phyloP scores from a whole-genome alignment of 2,329 filamentous ascomycete species.

The Aaosphaeria arxii region DNA sequence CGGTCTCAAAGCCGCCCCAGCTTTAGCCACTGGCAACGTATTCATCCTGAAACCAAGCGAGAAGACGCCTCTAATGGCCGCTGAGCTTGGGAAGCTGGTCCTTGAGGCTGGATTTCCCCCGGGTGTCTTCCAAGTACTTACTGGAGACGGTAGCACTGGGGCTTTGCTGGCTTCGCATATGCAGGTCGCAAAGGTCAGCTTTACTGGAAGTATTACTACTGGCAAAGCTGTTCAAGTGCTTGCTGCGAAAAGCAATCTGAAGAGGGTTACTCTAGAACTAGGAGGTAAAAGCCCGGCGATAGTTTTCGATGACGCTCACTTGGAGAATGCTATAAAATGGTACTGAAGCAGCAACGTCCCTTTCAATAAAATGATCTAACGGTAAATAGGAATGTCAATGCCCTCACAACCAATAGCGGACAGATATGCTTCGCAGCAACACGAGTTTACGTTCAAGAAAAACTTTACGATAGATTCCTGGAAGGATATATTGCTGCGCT shows the following conservation, averaged over 20 bases:
- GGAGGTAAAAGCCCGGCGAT: conserved; percentile 59
- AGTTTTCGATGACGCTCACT: conserved; percentile 53
- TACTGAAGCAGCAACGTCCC: conserved; percentile 26
- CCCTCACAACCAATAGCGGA: conserved; percentile 39
- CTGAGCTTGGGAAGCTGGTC: conserved; percentile 53
- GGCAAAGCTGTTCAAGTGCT: conserved; percentile 57
- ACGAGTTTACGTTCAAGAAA: conserved; percentile 59
- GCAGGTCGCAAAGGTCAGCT: conserved; percentile 56
- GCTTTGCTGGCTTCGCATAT: conserved; percentile 56
- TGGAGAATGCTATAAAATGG: conserved; percentile 27
- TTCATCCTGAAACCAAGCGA: conserved; percentile 53
- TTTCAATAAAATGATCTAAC: too few relatives aligned
- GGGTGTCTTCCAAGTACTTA: conserved; percentile 57
- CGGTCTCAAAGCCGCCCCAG: conserved; percentile 51
- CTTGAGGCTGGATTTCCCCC: conserved; percentile 44
- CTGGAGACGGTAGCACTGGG: conserved; percentile 56
- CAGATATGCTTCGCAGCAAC: conserved; percentile 39
- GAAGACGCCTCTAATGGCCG: conserved; percentile 58
- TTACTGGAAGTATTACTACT: conserved; percentile 57
- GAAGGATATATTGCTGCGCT: not conserved
- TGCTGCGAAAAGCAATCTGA: conserved; percentile 49
- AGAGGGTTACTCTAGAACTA: conserved; percentile 57
- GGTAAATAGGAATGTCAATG: conserved; percentile 38
- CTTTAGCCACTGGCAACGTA: conserved; percentile 51
- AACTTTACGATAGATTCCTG: conserved; percentile 55